A percentile compares a stretch with the other conserved stretches of the same genome.
phyloP scores from a whole-genome alignment of 208 protist genomes.

The Trichomonas gallinae region DNA sequence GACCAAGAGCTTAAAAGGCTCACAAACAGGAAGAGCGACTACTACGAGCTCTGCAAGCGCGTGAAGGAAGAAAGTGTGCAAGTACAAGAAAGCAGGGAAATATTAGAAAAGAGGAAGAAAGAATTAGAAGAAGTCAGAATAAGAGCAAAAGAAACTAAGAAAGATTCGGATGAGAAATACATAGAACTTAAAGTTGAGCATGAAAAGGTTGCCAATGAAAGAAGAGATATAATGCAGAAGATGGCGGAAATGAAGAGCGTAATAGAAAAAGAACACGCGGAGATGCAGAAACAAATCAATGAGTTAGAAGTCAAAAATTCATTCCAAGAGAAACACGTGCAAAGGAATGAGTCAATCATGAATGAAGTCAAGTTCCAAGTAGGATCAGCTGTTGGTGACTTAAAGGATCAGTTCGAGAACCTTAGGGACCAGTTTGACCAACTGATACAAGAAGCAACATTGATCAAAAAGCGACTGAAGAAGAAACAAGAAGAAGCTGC shows the following conservation, averaged over 20 bases:
- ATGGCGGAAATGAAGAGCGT: neutral
- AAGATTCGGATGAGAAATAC: neutral
- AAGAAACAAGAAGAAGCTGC: neutral
- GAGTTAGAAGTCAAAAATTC: neutral
- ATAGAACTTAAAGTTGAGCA: neutral
- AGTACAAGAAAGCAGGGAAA: neutral
- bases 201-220: neutral
- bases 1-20: neutral
- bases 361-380: neutral
- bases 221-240: neutral
- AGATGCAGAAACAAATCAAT: neutral
- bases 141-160: neutral
- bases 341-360: neutral
- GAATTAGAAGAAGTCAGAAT: neutral
- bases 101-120: neutral
- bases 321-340: too few species aligned
- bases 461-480: neutral
- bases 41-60: neutral
- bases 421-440: neutral
- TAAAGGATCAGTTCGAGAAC: neutral
- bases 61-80: neutral
- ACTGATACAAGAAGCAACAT: neutral
- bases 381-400: neutral
- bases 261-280: neutral
- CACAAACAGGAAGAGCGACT: neutral